phyloP scores from a whole-genome alignment of 164 flowering plant genomes.

The grape (Vitis vinifera) region ASM3070453v1 NC_081812.1:23144501-23145000 shows the following conservation, averaged over 20 bases:
- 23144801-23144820: slow-evolving; percentile 98
- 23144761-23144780: slow-evolving; percentile 92
- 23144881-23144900: slow-evolving; percentile 93
- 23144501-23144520: slow-evolving; percentile 91
- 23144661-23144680: slow-evolving; percentile 95
- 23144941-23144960: slow-evolving; percentile 97
- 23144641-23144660: slow-evolving; percentile 87
- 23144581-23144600: slow-evolving; percentile 79
- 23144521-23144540: slow-evolving; percentile 86
- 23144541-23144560: slow-evolving; percentile 76
- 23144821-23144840: slow-evolving; percentile 72
- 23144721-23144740: slow-evolving; percentile 88
- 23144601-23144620: slow-evolving; percentile 77
- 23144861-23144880: slow-evolving; percentile 90
- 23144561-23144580: slow-evolving; percentile 91
- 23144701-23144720: slow-evolving; percentile 87
- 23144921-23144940: slow-evolving; percentile 87
- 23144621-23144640: slow-evolving; percentile 82
- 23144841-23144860: slow-evolving; percentile 87
- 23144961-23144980: slow-evolving; percentile 94
- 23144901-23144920: slow-evolving; percentile 89
- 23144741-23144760: slow-evolving; percentile 90
- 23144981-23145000: slow-evolving; percentile 97
- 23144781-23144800: slow-evolving; percentile 95
- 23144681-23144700: slow-evolving; percentile 98